Conservation (phyloP, 1,284 basidiomycete species). For the Golubevia sp. region DNA sequence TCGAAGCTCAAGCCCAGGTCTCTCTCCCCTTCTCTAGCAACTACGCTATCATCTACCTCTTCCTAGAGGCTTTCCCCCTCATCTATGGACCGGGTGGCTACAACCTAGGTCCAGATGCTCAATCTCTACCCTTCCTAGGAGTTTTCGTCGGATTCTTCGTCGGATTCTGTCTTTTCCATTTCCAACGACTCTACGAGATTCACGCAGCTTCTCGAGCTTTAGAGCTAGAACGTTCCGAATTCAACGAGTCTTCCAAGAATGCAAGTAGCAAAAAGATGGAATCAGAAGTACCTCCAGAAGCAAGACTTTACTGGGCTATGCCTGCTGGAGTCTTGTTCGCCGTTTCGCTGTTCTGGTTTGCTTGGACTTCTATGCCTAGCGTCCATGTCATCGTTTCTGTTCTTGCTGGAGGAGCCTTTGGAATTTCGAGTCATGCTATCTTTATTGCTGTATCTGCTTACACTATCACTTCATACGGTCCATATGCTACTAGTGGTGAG, state of each 20-base stretch:
- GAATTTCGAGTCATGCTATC: slow-evolving; percentile 37
- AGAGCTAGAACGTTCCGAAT: not conserved
- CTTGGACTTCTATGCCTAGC: slow-evolving; percentile 38
- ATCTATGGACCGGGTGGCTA: slow-evolving; percentile 31
- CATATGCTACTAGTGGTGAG: slow-evolving; percentile 26
- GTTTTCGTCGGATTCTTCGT: slow-evolving; percentile 27
- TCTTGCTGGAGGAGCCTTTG: slow-evolving; percentile 30
- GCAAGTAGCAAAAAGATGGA: slow-evolving; percentile 17
- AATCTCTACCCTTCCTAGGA: slow-evolving; percentile 33
- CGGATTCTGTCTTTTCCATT: slow-evolving; percentile 21
- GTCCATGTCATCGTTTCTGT: slow-evolving; percentile 39
- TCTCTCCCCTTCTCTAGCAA: not conserved
- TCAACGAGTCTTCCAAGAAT: slow-evolving; percentile 9
- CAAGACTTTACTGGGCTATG: slow-evolving; percentile 9
- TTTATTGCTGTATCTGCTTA: slow-evolving; percentile 48
- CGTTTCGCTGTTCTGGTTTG: slow-evolving; percentile 33
- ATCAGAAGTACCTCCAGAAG: slow-evolving; percentile 22
- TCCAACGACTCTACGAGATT: slow-evolving; percentile 13
- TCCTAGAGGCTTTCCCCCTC: slow-evolving; percentile 31
- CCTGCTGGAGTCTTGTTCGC: slow-evolving; percentile 11
- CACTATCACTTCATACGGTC: slow-evolving; percentile 31
- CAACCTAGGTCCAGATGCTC: slow-evolving; percentile 14
- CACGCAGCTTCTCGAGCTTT: not conserved
- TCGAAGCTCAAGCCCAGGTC: no score
- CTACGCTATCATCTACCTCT: slow-evolving; percentile 28